Evolutionary conservation across 2,329 filamentous ascomycete species (phyloP).

Genomic region (Ophiocordyceps australis): DNA sequence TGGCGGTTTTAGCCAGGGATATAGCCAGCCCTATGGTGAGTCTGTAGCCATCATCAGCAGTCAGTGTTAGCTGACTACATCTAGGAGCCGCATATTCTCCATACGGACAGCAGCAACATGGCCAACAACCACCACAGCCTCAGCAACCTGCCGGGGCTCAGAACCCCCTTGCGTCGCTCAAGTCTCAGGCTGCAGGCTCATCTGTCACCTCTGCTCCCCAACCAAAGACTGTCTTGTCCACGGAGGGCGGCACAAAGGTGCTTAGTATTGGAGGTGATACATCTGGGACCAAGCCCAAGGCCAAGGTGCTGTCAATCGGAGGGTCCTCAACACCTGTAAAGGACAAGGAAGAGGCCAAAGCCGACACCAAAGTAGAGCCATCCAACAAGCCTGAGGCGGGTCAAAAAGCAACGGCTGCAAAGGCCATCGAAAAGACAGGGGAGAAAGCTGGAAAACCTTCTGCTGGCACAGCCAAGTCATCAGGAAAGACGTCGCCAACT

Average conservation of each 20-base stretch:
- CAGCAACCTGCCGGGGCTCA: slow-evolving; percentile 20
- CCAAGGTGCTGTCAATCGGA: slow-evolving; percentile 26
- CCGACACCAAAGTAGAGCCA: slow-evolving; percentile 30
- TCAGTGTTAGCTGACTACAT: slow-evolving; percentile 1
- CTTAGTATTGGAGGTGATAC: slow-evolving; percentile 47
- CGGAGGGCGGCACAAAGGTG: slow-evolving; percentile 42
- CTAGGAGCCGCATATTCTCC: slow-evolving; percentile 32
- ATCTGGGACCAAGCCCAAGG: slow-evolving; percentile 33
- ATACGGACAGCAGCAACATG: slow-evolving; percentile 28
- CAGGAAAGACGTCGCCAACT: slow-evolving; percentile 62
- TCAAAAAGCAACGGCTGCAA: slow-evolving; percentile 68
- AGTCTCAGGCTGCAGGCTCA: slow-evolving; percentile 8
- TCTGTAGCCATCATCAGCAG: too few relatives aligned
- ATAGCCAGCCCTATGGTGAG: slow-evolving; percentile 26
- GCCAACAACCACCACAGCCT: slow-evolving; percentile 20
- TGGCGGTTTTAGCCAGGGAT: slow-evolving; percentile 28
- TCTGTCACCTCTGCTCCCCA: slow-evolving; percentile 24
- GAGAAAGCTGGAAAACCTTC: slow-evolving; percentile 30
- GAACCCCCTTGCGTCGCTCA: slow-evolving; percentile 25
- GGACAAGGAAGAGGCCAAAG: slow-evolving; percentile 23
- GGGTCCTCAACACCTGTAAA: slow-evolving; percentile 15
- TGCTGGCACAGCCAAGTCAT: slow-evolving; percentile 24
- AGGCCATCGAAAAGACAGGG: slow-evolving; percentile 84
- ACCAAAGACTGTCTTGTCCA: slow-evolving; percentile 32
- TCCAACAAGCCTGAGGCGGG: slow-evolving; percentile 44